A percentile compares a stretch with the other conserved stretches of the same genome.
Conservation (phyloP, 192 early-diverging fungal genomes). For the Backusella australiensis region DNA sequence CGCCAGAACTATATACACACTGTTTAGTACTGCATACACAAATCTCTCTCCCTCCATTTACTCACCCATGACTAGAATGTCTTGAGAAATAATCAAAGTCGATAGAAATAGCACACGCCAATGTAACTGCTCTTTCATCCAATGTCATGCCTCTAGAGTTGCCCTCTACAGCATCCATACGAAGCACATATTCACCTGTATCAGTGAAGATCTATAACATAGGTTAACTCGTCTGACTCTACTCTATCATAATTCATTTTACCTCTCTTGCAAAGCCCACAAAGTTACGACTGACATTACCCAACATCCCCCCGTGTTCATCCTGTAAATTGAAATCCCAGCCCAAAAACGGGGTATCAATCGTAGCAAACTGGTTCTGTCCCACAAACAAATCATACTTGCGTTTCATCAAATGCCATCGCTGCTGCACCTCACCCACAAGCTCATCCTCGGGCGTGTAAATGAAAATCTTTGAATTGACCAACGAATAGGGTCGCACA, state of each 20-base stretch:
- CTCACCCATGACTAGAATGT: constrained; percentile 15
- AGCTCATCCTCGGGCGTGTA: constrained; percentile 52
- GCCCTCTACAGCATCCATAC: constrained; percentile 61
- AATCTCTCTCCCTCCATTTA: neutral
- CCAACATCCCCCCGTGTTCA: constrained; percentile 49
- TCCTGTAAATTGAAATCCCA: constrained; percentile 79
- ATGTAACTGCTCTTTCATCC: constrained; percentile 77
- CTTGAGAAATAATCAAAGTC: constrained; percentile 35
- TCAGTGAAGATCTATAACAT: constrained; percentile 70
- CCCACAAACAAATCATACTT: constrained; percentile 81
- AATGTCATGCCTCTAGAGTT: constrained; percentile 54
- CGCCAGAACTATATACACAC: constrained; percentile 27
- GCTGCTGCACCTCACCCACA: constrained; percentile 84
- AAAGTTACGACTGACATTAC: constrained; percentile 77
- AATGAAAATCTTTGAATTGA: constrained; percentile 78
- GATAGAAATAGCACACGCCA: constrained; percentile 81
- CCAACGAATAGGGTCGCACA: constrained; percentile 65
- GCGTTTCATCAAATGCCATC: constrained; percentile 78
- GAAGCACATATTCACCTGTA: constrained; percentile 78
- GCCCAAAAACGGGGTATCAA: constrained; percentile 69
- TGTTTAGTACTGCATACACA: neutral
- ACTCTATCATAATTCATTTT: neutral
- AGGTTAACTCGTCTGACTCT: no score
- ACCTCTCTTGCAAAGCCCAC: constrained; percentile 74
- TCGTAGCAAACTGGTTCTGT: constrained; percentile 60